Evolutionary conservation across 768 basidiomycete genomes (phyloP), one percentile per base, ranked within the genome.

Genomic region (Kwoniella dendrophila): DNA sequence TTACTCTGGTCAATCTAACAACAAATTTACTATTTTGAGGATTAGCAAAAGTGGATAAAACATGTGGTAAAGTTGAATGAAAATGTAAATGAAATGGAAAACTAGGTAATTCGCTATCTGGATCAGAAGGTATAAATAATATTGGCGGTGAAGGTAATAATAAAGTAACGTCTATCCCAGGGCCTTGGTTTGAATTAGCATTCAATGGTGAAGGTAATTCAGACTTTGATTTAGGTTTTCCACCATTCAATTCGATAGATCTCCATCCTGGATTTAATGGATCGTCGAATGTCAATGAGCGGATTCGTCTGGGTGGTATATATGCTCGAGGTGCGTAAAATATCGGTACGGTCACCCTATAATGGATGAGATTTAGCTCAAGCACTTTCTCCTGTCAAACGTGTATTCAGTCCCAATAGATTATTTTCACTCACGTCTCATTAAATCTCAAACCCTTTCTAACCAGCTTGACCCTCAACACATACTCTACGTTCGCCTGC

Each of bases 81-180:
- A 73, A 73, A 56, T 76, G 74, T 3, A 76, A 44, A 48, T 76
- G 74, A 38, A 76, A 73, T 0, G 74, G 72, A 47, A 76, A 69
- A 1, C 70, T 62, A 0, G 72, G 70, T 6, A 70, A 68, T 10
- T 40, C 43, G 10, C 34, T n/a, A n/a, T n/a, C 40, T 5, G 33
- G 30, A n/a, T n/a, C n/a, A 1, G 48, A 36, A 7, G 66, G 62
- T 32, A 76, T 55, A 51, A 65, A 70, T 4, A 73, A 34, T 51
- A 76, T 73, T 30, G 74, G 74, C 14, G 74, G 74, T 12, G 74
- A 70, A n/a, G 74, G 74, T 18, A 76, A 48, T 16, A 76, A 68
- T 4, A 76, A 56, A 2, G 45, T 52, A n/a, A 60, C 66, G 33
- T 73, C 56, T 22, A 73, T 67, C 3, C 71, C 73, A 34, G 67